These are phyloP conservation scores for Trichoderma sp. DNA, from an alignment of 2,329 filamentous ascomycete genomes.

Conservation along the genomic window DNA sequence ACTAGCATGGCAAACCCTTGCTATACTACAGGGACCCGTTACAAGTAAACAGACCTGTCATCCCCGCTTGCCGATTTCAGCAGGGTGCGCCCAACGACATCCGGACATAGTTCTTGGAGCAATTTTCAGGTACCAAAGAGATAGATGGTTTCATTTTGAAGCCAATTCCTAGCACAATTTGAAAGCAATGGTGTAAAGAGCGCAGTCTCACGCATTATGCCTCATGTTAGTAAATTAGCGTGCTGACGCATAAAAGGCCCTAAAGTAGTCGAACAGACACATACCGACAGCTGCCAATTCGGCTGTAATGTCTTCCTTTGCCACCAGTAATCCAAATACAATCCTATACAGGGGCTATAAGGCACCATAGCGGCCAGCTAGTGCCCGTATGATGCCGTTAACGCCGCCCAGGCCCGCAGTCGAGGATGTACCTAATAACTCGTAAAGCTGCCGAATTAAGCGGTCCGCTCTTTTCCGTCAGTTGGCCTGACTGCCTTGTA, in stretches of 20 bases:
- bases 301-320: neutral
- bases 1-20: neutral
- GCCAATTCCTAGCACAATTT: neutral
- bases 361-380: neutral
- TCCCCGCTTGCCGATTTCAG: neutral
- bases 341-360: too few relatives aligned
- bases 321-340: neutral
- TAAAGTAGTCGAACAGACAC: neutral
- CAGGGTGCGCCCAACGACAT: neutral
- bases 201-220: neutral
- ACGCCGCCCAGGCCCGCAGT: neutral
- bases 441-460: neutral
- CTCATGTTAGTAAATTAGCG: neutral
- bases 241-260: neutral
- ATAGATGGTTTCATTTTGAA: neutral
- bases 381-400: neutral
- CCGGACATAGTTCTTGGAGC: neutral
- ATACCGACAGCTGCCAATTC: neutral
- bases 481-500: neutral
- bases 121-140: neutral
- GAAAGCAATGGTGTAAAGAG: neutral
- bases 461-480: conserved; percentile 12
- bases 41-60: neutral
- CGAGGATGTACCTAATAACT: too few relatives aligned
- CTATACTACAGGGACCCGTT: neutral